phyloP scores from a whole-genome alignment of 2,329 filamentous ascomycete genomes.

The Elsinoe ampelina region DNA sequence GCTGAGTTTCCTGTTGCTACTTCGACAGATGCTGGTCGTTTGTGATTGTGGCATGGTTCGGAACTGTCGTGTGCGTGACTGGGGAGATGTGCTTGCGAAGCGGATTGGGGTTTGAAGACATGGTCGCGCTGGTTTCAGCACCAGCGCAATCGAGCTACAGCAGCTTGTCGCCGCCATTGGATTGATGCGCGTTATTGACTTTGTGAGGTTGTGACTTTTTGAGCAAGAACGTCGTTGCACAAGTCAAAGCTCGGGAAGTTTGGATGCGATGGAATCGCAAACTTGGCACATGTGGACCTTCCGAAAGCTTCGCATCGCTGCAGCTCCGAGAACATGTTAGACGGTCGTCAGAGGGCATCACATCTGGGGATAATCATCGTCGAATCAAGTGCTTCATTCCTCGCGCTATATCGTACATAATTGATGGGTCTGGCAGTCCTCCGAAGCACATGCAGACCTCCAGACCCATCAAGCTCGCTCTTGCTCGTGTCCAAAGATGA shows the following conservation, averaged over 20 bases:
- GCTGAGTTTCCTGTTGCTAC: too few species aligned
- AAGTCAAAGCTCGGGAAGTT: neutral
- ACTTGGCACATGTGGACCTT: neutral
- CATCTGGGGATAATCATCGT: neutral
- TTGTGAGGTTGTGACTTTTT: neutral
- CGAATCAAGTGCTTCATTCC: neutral
- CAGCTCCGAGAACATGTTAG: neutral
- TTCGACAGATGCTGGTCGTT: neutral
- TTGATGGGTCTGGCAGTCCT: neutral
- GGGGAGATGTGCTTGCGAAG: neutral
- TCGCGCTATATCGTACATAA: neutral
- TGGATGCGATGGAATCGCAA: neutral
- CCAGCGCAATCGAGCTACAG: neutral
- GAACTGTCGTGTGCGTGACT: neutral
- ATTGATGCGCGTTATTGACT: neutral
- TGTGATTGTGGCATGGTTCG: neutral
- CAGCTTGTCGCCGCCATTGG: neutral
- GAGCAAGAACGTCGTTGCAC: neutral
- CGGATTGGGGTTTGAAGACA: neutral
- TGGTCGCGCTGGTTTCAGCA: neutral
- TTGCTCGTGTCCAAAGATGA: constrained; percentile 11
- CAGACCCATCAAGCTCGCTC: neutral
- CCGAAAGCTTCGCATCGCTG: neutral
- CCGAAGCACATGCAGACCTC: neutral
- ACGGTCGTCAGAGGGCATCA: too few species aligned